Evolutionary conservation across 495 filamentous ascomycete genomes (phyloP), one percentile per base, ranked within the genome.

Genomic region (Diplogelasinospora grovesii): DNA sequence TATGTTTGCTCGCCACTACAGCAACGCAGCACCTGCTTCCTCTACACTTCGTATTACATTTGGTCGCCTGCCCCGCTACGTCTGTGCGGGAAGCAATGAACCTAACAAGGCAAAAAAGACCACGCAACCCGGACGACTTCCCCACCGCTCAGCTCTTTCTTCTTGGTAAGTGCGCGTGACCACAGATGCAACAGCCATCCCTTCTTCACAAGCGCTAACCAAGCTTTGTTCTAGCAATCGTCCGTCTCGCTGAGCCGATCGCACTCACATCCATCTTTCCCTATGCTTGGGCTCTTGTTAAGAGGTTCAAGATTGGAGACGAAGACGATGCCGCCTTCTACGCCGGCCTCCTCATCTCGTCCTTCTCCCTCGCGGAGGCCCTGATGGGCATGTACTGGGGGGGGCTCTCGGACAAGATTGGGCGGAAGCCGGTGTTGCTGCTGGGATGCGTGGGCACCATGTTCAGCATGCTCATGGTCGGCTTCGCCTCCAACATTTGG

Each of bases 371-470:
- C 29, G 79, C 83, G 35, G 88, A 94, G 62, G 79, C 83, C 52
- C 47, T 83, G 32, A 89, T 86, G 28, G 85, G 85, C 45, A 79
- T 93, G 71, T 83, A 81, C 54, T 94, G 88, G 88, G 89, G 88
- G 21, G 70, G 72, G 29, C 67, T 92, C 2, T 89, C 85, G 0
- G 88, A 94, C 61, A 73, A 79, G 24, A 60, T 93, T 23, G 88
- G 88, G 11, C 81, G 89, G 18, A 95, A 94, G 60, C 86, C 87
- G 1, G 78, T 90, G 24, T 70, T 95, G 7, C 61, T 94, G 2
- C 61, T 87, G 20, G 88, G 88, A 28, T 87, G 87, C 50, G 58
- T 80, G 18, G 88, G 89, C 5, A 89, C 87, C 15, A 77, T 89
- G 61, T 56, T 84, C 35, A 88, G 84, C 22, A 74, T 90, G 54